phyloP scores from a whole-genome alignment of 768 basidiomycete genomes.

The Kwoniella europaea region DNA sequence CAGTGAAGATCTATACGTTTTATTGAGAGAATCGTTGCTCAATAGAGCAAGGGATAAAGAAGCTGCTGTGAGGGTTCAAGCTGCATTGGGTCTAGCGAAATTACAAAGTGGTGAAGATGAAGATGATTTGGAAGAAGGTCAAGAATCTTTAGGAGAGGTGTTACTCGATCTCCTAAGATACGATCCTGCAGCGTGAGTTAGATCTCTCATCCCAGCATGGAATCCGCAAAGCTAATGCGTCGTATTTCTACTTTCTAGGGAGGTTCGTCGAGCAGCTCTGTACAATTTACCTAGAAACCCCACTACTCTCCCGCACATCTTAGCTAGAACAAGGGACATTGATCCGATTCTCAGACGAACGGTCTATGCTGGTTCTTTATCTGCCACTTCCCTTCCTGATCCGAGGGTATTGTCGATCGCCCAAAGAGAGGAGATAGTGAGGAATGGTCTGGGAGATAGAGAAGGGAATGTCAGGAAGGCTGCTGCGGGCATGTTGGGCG shows the following conservation, averaged over 20 bases:
- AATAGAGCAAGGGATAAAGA: constrained; percentile 83
- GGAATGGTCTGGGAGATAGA: constrained; percentile 83
- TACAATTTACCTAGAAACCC: constrained; percentile 70
- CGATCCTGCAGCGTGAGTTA: constrained; percentile 76
- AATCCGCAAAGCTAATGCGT: constrained; percentile 1
- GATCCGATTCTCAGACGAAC: constrained; percentile 76
- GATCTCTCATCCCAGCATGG: background rate
- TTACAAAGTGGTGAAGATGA: constrained; percentile 77
- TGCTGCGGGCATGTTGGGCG: constrained; percentile 71
- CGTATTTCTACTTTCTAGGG: constrained; percentile 61
- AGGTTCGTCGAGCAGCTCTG: constrained; percentile 81
- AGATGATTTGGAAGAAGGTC: constrained; percentile 59
- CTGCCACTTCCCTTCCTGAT: constrained; percentile 66
- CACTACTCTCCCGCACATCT: constrained; percentile 68
- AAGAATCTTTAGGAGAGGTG: constrained; percentile 50
- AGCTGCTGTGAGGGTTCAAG: constrained; percentile 73
- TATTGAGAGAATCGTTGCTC: constrained; percentile 69
- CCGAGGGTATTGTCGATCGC: constrained; percentile 70
- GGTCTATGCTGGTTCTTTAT: constrained; percentile 70
- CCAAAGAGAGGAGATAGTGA: constrained; percentile 77
- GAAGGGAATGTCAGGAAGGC: constrained; percentile 74
- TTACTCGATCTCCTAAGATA: constrained; percentile 67
- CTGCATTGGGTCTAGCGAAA: constrained; percentile 77
- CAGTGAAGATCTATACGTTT: constrained; percentile 76
- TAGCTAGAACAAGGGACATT: constrained; percentile 77